Evolutionary conservation across 2,329 filamentous ascomycete species (phyloP), one percentile per base, ranked within the genome.

Genomic region (Colletotrichum sp.): DNA sequence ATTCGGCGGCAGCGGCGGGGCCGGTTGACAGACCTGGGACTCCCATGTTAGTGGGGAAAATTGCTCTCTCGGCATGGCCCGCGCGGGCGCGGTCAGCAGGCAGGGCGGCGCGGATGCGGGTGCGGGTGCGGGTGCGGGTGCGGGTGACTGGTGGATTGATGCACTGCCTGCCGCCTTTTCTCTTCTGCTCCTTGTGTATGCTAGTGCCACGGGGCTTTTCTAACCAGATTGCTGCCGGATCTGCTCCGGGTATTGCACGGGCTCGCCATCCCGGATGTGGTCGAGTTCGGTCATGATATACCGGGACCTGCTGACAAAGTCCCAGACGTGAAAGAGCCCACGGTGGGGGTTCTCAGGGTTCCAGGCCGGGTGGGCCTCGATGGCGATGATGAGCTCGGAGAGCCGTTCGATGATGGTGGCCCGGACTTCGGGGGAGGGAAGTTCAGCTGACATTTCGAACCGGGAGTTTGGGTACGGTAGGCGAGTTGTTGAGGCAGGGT

Each of bases 241-340:
- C 77, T 86, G 84, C 11, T 83, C 80, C 2, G 84, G 85, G 19
- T 84, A 78, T 75, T 80, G 77, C 36, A 85, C 70, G 16, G 81
- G 79, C 63, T 79, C 77, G 16, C 85, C 84, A 28, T 80, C 80
- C 22, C 80, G 79, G 68, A 86, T 82, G 57, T 84, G 85, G 22
- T 87, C 84, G 28, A 87, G 81, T 81, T 87, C 85, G 8, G 80
- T 81, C 77, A 86, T 82, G 80, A 86, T 86, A 76, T 86, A 87
- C 48, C 82, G 79, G n/a, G 84, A 85, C 44, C 85, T 82, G 73
- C 80, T 83, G 61, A 84, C 83, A 77, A 87, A 88, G 77, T 87
- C 85, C 84, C 84, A 87, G 36, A 86, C 77, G 77, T 85, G 80
- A 70, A 80, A 84, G 55, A 87, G 82, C 19, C 82, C 82, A 22